A percentile compares a stretch with the other conserved stretches of the same genome.
Conservation (phyloP, 352 stramenopile species). For the Globisporangium solare region DNA sequence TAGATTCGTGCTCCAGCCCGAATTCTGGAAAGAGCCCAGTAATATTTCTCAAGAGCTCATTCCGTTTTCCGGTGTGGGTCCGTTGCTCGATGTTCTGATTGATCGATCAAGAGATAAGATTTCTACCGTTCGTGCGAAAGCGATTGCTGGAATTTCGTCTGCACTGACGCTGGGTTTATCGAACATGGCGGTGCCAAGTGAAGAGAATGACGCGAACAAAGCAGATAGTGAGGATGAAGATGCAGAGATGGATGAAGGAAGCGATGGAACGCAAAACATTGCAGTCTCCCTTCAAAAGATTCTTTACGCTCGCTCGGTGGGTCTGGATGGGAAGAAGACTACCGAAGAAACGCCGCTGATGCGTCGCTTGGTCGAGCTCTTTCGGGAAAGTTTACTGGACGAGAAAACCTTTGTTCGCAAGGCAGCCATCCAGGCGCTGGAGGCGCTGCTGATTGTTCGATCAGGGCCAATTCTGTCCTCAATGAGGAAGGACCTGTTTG, state of each 20-base stretch:
- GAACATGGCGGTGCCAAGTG: slow-evolving; percentile 14
- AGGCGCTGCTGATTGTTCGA: slow-evolving; percentile 63
- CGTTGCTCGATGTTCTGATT: slow-evolving; percentile 65
- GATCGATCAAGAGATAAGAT: slow-evolving; percentile 76
- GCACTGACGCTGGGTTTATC: slow-evolving; percentile 53
- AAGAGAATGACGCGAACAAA: slow-evolving; percentile 1
- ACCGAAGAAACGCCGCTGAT: slow-evolving; percentile 63
- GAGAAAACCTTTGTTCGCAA: slow-evolving; percentile 84
- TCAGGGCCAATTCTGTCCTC: slow-evolving; percentile 40
- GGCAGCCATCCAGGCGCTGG: slow-evolving; percentile 70
- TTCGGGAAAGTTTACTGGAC: slow-evolving; percentile 65
- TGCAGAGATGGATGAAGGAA: slow-evolving; percentile 5
- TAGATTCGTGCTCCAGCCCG: slow-evolving; percentile 55
- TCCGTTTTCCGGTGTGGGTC: slow-evolving; percentile 43
- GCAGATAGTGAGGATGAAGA: slow-evolving; percentile 11
- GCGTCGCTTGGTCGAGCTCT: slow-evolving; percentile 63
- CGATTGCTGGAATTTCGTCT: slow-evolving; percentile 68
- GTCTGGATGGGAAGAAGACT: slow-evolving; percentile 22
- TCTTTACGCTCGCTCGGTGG: slow-evolving; percentile 33
- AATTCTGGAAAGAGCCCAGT: slow-evolving; percentile 41
- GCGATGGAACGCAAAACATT: slow-evolving; percentile 27
- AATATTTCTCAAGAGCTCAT: slow-evolving; percentile 27
- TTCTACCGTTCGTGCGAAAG: slow-evolving; percentile 74
- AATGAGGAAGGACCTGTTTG: slow-evolving; percentile 60
- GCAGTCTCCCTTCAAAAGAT: slow-evolving; percentile 42